Evolutionary conservation across 2,329 filamentous ascomycete species (phyloP), one percentile per base, ranked within the genome.

Genomic region (Fusarium dimerum): DNA sequence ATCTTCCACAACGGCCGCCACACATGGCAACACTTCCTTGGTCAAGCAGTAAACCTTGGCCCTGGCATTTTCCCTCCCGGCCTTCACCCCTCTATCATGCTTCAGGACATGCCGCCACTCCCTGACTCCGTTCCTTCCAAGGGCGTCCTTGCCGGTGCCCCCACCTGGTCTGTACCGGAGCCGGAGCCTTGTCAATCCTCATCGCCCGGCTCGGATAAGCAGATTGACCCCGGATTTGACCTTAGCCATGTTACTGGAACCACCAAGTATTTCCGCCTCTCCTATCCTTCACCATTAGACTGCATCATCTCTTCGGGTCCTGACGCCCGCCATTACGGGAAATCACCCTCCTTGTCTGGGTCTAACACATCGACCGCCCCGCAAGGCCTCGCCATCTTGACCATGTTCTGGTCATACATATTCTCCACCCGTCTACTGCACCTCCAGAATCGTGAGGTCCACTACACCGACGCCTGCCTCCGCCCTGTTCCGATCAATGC

Each of bases 381-480:
- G 45, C 57, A 61, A 46, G 62, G 55, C 34, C 63, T 65, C 30
- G 62, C 63, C 47, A 57, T 65, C 47, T 43, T 66, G 48, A 60
- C 61, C 54, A 52, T 66, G 52, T 63, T 61, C 45, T 66, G 63
- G 63, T 66, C 63, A 49, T 66, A 66, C 46, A 56, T 66, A 40
- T 59, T 66, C 61, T 66, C 63, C 56, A 63, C 61, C 32, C 60
- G 60, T 34, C 59, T 66, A 42, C 60, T 66, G 55, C 58, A 66
- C 50, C 63, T 66, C 38, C 63, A 66, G 51, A 46, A 57, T 16
- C 60, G 59, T 20, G 49, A 48, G 54, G 45, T 52, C 52, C 61
- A 58, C 55, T 66, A 62, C 53, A 65, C 61, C 47, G 50, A 61
- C 50, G 52, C 48, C 29, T 61, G 51, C 57, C 47, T 65, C 53